Base-by-base conservation (phyloP, 805 yeast species). In the Barnettozyma populi region DNA sequence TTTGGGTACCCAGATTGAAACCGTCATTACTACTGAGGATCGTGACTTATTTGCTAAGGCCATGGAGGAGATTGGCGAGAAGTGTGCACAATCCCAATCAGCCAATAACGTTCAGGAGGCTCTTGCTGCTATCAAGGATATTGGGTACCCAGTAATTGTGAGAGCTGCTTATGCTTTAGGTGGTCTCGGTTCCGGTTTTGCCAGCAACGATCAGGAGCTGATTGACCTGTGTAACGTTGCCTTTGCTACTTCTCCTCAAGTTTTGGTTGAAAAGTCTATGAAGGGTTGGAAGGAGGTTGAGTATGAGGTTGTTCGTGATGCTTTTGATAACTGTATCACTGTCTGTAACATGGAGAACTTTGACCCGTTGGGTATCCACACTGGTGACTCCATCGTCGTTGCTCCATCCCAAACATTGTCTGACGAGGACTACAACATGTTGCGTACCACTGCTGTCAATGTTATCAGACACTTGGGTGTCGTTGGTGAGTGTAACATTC, bases 251-350 rank as follows among this genome's bases (percentile, higher is more conserved):
- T 85, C 96, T 48, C 97, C 99, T 11, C 99, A 92, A 73, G 95
- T 92, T 48, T 76, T 92, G 55, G 94, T 92, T 53, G 99, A 92
- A 75, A 82, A 83, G 66, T 89, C 97, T 41, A 87, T 92, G 96
- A 94, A 94, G 74, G 99, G 99, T 55, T 92, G 99, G 99, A 92
- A 92, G 69, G 99, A 92, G 73, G 86, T 92, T 60, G 99, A 92
- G 73, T 92, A 92, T 69, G 99, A 92, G 72, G 99, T 92, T 68
- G 99, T 92, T 47, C 89, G 99, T 70, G 99, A 92, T 72, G 90
- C 95, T 44, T 85, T 82, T 60, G 97, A 89, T 69, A 92, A 92
- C 80, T 92, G 99, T 82, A 89, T 92, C 61, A 92, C 99, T 43
- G 99, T 92, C 53, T 92, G 99, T 79, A 92, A 92, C 74, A 92